Evolutionary conservation across 169 alveolate species (phyloP).

Genomic region (Perkinsus chesapeaki): DNA sequence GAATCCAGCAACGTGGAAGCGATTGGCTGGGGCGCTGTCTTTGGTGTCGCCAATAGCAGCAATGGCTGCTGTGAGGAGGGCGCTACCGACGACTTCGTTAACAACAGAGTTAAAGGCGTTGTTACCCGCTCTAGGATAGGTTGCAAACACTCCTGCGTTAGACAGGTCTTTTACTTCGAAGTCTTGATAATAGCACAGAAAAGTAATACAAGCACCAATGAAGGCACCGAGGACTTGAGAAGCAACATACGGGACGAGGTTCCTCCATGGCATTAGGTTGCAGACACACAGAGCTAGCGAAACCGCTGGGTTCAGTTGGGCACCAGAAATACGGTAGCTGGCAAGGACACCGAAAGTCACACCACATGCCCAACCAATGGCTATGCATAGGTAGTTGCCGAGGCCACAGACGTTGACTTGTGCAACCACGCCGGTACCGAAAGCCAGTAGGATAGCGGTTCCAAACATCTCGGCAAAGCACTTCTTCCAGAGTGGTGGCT

Average conservation of each 20-base stretch:
- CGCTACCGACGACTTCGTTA: conserved; percentile 29
- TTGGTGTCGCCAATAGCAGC: conserved; percentile 22
- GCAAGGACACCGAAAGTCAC: conserved; percentile 34
- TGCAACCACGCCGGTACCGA: too few relatives aligned
- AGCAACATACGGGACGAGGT: conserved; percentile 26
- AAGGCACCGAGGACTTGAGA: conserved; percentile 37
- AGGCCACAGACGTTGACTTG: not conserved
- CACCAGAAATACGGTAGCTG: conserved; percentile 35
- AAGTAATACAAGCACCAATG: conserved; percentile 25
- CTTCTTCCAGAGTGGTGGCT: too few relatives aligned
- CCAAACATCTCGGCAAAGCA: too few relatives aligned
- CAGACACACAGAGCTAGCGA: conserved; percentile 19
- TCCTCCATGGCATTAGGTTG: conserved; percentile 26
- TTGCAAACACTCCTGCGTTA: not conserved
- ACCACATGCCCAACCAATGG: conserved; percentile 39
- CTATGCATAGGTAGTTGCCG: conserved; percentile 28
- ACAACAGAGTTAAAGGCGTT: conserved; percentile 20
- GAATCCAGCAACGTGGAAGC: conserved; percentile 23
- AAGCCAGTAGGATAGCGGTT: too few relatives aligned
- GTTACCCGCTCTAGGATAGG: not conserved
- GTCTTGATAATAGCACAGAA: conserved; percentile 21
- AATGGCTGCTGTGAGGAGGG: conserved; percentile 29
- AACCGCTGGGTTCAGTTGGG: conserved; percentile 40
- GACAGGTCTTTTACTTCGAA: conserved; percentile 26
- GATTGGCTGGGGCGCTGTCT: conserved; percentile 23